A percentile compares a stretch with the other conserved stretches of the same genome.
These are phyloP conservation scores for Pyrenochaeta sp. DNA, from an alignment of 2,329 filamentous ascomycete genomes.

Conservation along the genomic window DNA sequence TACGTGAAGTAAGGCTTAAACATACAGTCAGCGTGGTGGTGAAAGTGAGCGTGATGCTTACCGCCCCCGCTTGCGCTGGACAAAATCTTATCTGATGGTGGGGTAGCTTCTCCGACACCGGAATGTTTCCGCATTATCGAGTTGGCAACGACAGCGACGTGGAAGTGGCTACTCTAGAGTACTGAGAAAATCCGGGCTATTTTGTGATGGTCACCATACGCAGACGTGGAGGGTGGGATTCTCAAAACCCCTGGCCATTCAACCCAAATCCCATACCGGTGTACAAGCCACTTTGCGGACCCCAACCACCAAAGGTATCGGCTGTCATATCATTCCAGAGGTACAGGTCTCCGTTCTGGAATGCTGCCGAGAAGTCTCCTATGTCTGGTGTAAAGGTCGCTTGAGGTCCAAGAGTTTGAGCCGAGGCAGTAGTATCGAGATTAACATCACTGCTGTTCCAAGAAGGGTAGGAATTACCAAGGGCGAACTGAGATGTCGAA, in stretches of 20 bases:
- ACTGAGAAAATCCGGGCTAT: background rate
- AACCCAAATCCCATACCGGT: slow-evolving; percentile 37
- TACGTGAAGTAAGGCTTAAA: background rate
- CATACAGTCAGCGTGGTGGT: background rate
- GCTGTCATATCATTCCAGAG: slow-evolving; percentile 46
- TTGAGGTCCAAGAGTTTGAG: slow-evolving; percentile 18
- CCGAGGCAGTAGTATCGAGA: slow-evolving; percentile 2
- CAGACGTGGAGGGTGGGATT: background rate
- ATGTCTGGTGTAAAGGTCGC: slow-evolving; percentile 33
- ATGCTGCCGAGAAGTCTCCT: slow-evolving; percentile 44
- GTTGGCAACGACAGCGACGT: background rate
- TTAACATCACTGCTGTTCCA: slow-evolving; percentile 14
- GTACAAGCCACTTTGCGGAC: slow-evolving; percentile 37
- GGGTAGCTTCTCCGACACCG: slow-evolving; percentile 3
- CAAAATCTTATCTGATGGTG: slow-evolving; percentile 16
- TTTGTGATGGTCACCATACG: background rate
- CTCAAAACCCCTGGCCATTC: slow-evolving; percentile 28
- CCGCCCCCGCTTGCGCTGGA: background rate
- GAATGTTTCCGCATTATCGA: background rate
- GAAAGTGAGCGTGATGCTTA: background rate
- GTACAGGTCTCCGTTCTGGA: slow-evolving; percentile 48
- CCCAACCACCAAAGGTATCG: slow-evolving; percentile 45
- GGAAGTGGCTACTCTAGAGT: too few species aligned
- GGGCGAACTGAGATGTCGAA: slow-evolving; percentile 14
- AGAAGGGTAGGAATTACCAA: slow-evolving; percentile 18